A percentile compares a stretch with the other conserved stretches of the same genome.
These are phyloP conservation scores for Suhomyces guaymorum DNA, from an alignment of 1,139 yeast species.

Conservation along the genomic window DNA sequence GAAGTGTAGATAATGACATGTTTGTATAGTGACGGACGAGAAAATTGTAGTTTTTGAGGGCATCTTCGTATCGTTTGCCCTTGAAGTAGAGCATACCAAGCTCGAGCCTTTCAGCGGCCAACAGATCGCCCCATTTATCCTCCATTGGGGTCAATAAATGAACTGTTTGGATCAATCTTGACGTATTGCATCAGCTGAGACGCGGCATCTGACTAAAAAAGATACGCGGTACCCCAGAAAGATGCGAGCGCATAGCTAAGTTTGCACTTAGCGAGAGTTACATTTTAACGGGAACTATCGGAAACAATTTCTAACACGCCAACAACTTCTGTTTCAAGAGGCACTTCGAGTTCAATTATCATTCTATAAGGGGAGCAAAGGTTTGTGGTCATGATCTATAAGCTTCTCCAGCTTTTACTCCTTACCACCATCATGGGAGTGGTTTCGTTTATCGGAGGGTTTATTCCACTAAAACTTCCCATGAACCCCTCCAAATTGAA, in stretches of 20 bases:
- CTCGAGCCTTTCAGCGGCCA: slow-evolving; percentile 30
- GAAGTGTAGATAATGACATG: slow-evolving; percentile 18
- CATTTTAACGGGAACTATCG: too few relatives aligned
- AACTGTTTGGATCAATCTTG: background rate
- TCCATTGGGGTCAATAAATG: slow-evolving; percentile 1
- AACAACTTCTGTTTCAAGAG: too few relatives aligned
- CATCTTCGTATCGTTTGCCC: slow-evolving; percentile 28
- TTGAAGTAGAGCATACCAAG: slow-evolving; percentile 39
- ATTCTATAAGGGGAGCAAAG: too few relatives aligned
- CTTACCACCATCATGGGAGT: slow-evolving; percentile 31
- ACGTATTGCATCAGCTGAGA: slow-evolving; percentile 1
- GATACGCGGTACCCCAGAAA: background rate
- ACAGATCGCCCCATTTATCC: slow-evolving; percentile 17
- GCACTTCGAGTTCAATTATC: too few relatives aligned
- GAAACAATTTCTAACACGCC: too few relatives aligned
- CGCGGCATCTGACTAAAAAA: background rate
- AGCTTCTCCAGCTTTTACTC: slow-evolving; percentile 11
- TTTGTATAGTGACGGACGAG: slow-evolving; percentile 15
- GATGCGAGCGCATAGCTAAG: too few relatives aligned
- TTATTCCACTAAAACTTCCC: slow-evolving; percentile 29
- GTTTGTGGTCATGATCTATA: slow-evolving; percentile 2
- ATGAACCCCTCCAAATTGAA: slow-evolving; percentile 20
- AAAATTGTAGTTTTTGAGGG: slow-evolving; percentile 22
- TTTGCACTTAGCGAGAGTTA: too few relatives aligned
- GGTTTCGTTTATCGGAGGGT: slow-evolving; percentile 35